Conservation (phyloP, 2,329 filamentous ascomycete species). For the Didymella pinodella region DNA sequence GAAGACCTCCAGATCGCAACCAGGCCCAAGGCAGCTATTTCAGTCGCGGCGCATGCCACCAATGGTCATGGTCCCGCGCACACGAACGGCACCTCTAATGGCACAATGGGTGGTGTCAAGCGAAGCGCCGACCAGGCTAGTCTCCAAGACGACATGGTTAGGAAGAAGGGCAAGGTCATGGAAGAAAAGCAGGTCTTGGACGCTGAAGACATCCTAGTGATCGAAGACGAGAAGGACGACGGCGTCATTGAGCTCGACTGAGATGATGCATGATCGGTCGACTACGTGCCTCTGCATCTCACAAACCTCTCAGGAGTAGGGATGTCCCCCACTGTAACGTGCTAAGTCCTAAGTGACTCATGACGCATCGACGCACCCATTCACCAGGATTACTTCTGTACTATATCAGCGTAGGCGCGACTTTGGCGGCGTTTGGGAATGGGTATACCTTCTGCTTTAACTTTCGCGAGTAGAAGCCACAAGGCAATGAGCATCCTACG, state of each 20-base stretch:
- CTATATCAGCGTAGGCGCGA: slow-evolving; percentile 24
- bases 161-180: slow-evolving; percentile 53
- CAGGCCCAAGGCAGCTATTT: slow-evolving; percentile 50
- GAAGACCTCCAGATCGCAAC: slow-evolving; percentile 57
- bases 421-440: slow-evolving; percentile 24
- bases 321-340: neutral
- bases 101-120: slow-evolving; percentile 46
- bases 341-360: neutral
- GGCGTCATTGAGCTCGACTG: slow-evolving; percentile 50
- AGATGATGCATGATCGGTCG: neutral
- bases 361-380: slow-evolving; percentile 8
- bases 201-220: slow-evolving; percentile 47
- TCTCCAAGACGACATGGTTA: slow-evolving; percentile 46
- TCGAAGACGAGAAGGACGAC: slow-evolving; percentile 45
- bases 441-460: slow-evolving; percentile 27
- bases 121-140: slow-evolving; percentile 55
- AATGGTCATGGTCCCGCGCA: slow-evolving; percentile 39
- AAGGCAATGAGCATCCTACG: neutral
- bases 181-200: slow-evolving; percentile 31
- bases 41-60: slow-evolving; percentile 31
- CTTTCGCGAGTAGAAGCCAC: slow-evolving; percentile 4
- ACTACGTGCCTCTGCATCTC: neutral
- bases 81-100: slow-evolving; percentile 42
- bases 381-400: slow-evolving; percentile 18
- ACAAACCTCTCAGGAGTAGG: neutral